Evolutionary conservation across 2,329 filamentous ascomycete genomes (phyloP).

Genomic region (Dactylonectria macrodidyma): DNA sequence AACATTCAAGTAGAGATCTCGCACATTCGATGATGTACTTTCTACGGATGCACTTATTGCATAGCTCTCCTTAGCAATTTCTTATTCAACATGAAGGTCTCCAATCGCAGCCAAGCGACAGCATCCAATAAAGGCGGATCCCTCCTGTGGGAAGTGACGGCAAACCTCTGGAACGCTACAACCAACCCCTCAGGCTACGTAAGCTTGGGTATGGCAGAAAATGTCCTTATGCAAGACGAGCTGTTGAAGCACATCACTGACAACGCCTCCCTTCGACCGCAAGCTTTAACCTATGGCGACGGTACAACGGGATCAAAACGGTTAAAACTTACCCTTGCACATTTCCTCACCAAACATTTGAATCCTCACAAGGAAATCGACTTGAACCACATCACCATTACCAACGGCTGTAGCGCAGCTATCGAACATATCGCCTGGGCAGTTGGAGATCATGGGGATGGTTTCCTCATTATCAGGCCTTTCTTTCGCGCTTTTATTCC

Average conservation of each 20-base stretch:
- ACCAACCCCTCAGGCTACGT: too few species aligned
- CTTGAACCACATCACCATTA: slow-evolving; percentile 51
- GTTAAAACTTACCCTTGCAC: background rate
- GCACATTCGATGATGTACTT: too few species aligned
- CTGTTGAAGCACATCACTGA: background rate
- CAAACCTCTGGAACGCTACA: too few species aligned
- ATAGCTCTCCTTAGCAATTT: too few species aligned
- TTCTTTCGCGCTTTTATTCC: slow-evolving; percentile 64
- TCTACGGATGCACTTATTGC: too few species aligned
- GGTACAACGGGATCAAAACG: background rate
- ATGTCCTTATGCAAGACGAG: background rate
- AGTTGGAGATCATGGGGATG: slow-evolving; percentile 56
- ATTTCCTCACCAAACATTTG: background rate
- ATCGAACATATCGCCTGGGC: slow-evolving; percentile 59
- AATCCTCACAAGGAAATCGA: background rate
- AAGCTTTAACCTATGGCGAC: background rate
- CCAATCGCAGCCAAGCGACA: too few species aligned
- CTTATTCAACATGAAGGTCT: too few species aligned
- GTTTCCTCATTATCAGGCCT: slow-evolving; percentile 56
- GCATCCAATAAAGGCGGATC: too few species aligned
- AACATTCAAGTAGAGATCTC: too few species aligned
- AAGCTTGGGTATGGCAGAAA: background rate
- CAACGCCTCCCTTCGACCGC: background rate
- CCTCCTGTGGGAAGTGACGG: too few species aligned
- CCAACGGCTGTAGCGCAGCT: slow-evolving; percentile 57